A percentile compares a stretch with the other conserved stretches of the same genome.
These are phyloP conservation scores for Thozetella sp. DNA, from an alignment of 495 filamentous ascomycete species.

Conservation along the genomic window DNA sequence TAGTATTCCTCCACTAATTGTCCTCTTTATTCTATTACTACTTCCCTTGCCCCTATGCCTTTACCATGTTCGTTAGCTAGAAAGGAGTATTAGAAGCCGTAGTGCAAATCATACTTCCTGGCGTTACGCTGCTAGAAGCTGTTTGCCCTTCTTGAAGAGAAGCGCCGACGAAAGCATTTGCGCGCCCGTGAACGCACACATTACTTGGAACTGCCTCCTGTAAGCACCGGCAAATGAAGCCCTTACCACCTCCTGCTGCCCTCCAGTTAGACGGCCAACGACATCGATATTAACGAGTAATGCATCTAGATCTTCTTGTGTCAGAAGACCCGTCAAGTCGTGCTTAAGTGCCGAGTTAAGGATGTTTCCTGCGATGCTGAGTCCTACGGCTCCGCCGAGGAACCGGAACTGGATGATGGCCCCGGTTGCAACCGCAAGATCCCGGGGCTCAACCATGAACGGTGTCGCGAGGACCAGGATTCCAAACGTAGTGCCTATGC, in stretches of 20 bases:
- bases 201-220: not conserved
- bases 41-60: no score
- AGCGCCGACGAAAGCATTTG: not conserved
- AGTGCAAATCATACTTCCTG: no score
- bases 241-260: not conserved
- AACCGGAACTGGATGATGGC: conserved; percentile 5
- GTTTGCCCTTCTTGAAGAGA: not conserved
- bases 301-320: not conserved
- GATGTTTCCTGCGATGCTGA: not conserved
- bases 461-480: conserved; percentile 4
- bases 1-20: not conserved
- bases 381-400: not conserved
- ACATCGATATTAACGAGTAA: not conserved
- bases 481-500: conserved; percentile 1
- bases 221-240: not conserved
- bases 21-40: not conserved
- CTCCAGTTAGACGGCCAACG: not conserved
- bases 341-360: not conserved
- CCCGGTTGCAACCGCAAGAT: conserved; percentile 3
- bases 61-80: no score
- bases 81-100: no score
- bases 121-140: not conserved
- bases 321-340: not conserved
- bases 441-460: conserved; percentile 1
- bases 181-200: not conserved